phyloP scores from a whole-genome alignment of 768 basidiomycete genomes.

The Inosperma sp. region DNA sequence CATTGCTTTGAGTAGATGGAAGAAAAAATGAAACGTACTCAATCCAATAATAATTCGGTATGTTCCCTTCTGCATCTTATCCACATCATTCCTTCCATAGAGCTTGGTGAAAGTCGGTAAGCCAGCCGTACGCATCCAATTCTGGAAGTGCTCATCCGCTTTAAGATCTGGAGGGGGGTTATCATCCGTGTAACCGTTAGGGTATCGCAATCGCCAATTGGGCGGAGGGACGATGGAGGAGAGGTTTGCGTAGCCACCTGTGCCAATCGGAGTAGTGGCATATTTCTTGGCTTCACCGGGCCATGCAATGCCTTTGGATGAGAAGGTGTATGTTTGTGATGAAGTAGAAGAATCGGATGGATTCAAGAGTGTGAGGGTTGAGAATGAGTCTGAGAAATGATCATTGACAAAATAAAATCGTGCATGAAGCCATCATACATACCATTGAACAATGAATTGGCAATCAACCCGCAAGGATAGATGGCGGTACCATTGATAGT shows the following conservation, averaged over 20 bases:
- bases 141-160: slow-evolving; percentile 90
- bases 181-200: slow-evolving; percentile 61
- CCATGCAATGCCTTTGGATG: slow-evolving; percentile 88
- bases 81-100: slow-evolving; percentile 84
- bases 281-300: slow-evolving; percentile 93
- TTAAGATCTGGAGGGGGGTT: slow-evolving; percentile 70
- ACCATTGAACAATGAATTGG: slow-evolving; percentile 97
- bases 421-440: slow-evolving; percentile 16
- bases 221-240: slow-evolving; percentile 83
- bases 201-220: slow-evolving; percentile 78
- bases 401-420: slow-evolving; percentile 1
- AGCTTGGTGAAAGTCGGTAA: slow-evolving; percentile 96
- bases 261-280: slow-evolving; percentile 43
- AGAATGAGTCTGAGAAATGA: slow-evolving; percentile 65
- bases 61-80: slow-evolving; percentile 61
- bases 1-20: slow-evolving; percentile 13
- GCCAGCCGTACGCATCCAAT: slow-evolving; percentile 99
- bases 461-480: slow-evolving; percentile 96
- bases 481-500: slow-evolving; percentile 50
- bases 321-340: slow-evolving; percentile 62
- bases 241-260: slow-evolving; percentile 50
- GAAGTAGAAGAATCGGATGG: slow-evolving; percentile 42
- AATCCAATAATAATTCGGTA: slow-evolving; percentile 75
- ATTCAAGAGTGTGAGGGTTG: slow-evolving; percentile 55
- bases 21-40: slow-evolving; percentile 52